Base-by-base conservation (phyloP, 2,329 filamentous ascomycete genomes). In the Clonostachys chloroleuca region DNA sequence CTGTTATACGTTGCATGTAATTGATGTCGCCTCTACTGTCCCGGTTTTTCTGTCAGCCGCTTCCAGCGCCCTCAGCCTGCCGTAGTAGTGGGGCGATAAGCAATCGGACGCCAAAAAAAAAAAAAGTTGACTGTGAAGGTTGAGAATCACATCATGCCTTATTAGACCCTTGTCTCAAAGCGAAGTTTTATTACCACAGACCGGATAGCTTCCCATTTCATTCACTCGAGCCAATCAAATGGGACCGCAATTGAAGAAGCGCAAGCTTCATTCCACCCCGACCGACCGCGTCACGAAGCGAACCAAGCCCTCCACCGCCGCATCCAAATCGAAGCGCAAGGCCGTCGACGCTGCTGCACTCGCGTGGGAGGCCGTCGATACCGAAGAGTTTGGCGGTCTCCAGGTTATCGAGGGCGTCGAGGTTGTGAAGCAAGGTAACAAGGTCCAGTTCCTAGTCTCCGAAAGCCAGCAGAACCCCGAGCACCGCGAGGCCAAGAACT, bases 341-440 rank as follows among this genome's bases (percentile, higher is more conserved):
- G 59, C 69, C 3, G 67, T 79, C 18, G 67, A 71, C 40, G 65
- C 73, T 33, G 65, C 74, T 52, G 66, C 74, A 2, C 65, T 86
- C 40, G 63, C 68, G 62, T 86, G 82, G 82, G 72, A 78, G 56
- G 84, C 92, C 42, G 89, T 96, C 68, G 89, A 89, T n/a, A 91
- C 95, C 53, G 94, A 94, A 13, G 44, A 44, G 0, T 96, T 99
- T 64, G 95, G 86, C 57, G 91, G 89, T 0, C 70, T 99, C 2
- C 91, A 99, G 59, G 92, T 97, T 59, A 86, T 97, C 42, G 89
- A 95, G 14, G 90, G 89, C 45, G 89, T 99, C 2, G 88, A 96
- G 33, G 77, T 99, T n/a, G 73, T 95, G 40, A 81, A 78, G 51
- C 75, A 85, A 33, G 83, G 82, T 8, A 69, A 75, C 45, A 75